phyloP scores from a whole-genome alignment of 2,329 filamentous ascomycete species.

The Fusarium brachygibbosum region DNA sequence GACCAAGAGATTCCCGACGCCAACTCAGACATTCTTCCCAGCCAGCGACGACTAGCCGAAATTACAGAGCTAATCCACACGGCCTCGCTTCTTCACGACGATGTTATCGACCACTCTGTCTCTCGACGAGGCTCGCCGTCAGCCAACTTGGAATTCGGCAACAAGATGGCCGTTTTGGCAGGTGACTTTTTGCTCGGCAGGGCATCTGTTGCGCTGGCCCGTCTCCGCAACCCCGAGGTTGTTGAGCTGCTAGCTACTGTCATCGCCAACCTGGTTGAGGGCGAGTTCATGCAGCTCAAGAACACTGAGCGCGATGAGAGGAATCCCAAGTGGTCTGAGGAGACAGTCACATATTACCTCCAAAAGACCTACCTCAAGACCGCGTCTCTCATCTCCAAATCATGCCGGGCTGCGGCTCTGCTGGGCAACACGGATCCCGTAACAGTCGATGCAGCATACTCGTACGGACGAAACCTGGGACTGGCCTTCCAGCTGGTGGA shows the following conservation, averaged over 20 bases:
- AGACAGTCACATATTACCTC: slow-evolving; percentile 91
- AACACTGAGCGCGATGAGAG: slow-evolving; percentile 92
- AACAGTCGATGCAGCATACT: slow-evolving; percentile 91
- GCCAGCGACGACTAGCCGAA: slow-evolving; percentile 91
- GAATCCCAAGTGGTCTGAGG: slow-evolving; percentile 87
- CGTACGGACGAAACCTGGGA: slow-evolving; percentile 93
- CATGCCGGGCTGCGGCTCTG: slow-evolving; percentile 89
- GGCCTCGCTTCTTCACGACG: slow-evolving; percentile 95
- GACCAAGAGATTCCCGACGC: slow-evolving; percentile 55
- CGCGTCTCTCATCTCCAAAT: slow-evolving; percentile 95
- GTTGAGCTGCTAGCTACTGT: slow-evolving; percentile 95
- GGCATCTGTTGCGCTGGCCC: slow-evolving; percentile 91
- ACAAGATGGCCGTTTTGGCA: slow-evolving; percentile 98
- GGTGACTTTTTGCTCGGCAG: slow-evolving; percentile 96
- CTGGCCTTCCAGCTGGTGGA: slow-evolving; percentile 97
- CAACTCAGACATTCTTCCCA: slow-evolving; percentile 83
- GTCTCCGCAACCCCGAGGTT: slow-evolving; percentile 92
- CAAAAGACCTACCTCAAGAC: slow-evolving; percentile 99
- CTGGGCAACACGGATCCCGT: slow-evolving; percentile 81
- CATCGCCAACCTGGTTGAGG: slow-evolving; percentile 97
- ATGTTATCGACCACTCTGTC: slow-evolving; percentile 94
- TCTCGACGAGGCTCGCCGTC: slow-evolving; percentile 86
- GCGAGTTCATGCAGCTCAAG: slow-evolving; percentile 99
- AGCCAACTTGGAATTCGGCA: slow-evolving; percentile 95
- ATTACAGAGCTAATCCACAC: slow-evolving; percentile 99